Base-by-base conservation (phyloP, 2,329 filamentous ascomycete species). In the Neoascochyta sp. region DNA sequence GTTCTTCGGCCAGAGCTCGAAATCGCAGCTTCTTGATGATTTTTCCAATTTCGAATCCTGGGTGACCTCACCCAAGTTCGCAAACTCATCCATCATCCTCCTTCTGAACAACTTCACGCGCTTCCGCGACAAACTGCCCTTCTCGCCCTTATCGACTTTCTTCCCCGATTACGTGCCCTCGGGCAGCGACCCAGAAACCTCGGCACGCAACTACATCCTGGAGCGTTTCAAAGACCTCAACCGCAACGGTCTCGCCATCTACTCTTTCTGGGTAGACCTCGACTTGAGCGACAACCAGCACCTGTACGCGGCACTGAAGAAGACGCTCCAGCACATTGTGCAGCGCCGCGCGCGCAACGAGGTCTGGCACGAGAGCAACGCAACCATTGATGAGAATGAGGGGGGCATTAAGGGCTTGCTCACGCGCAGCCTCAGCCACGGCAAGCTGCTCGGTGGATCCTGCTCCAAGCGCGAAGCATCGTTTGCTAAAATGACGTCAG, bases 241-340 rank as follows among this genome's bases (percentile, higher is more conserved):
- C 21, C 41, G 48, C 4, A 55, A 55, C 22, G 31, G 36, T 0
- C 32, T 60, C 5, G 50, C 47, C 7, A 51, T 62, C n/a, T 62
- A 60, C 29, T 52, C 46, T 0, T 62, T 62, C 31, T 62, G 58
- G 58, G 57, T 60, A 9, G 58, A 62, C 24, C 47, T 62, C 6
- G 57, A 62, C 22, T 48, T 59, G 39, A 47, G 50, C 29, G 57
- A 62, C 25, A 62, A 62, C 22, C 40, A 47, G 25, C 53, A 62
- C 27, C 22, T 62, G 18, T 62, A 60, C 22, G 50, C 52, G 6
- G 57, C 58, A 32, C 40, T 62, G 7, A 62, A 60, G 37, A 57
- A 54, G 31, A 62, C 57, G 7, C 28, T 62, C 14, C 27, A 44
- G n/a, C 50, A 55, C 16, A 55, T 60, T 5, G 52, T 59, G 31